These are phyloP conservation scores for Rhodotorula sp. DNA, from an alignment of 1,284 basidiomycete species.

Conservation along the genomic window DNA sequence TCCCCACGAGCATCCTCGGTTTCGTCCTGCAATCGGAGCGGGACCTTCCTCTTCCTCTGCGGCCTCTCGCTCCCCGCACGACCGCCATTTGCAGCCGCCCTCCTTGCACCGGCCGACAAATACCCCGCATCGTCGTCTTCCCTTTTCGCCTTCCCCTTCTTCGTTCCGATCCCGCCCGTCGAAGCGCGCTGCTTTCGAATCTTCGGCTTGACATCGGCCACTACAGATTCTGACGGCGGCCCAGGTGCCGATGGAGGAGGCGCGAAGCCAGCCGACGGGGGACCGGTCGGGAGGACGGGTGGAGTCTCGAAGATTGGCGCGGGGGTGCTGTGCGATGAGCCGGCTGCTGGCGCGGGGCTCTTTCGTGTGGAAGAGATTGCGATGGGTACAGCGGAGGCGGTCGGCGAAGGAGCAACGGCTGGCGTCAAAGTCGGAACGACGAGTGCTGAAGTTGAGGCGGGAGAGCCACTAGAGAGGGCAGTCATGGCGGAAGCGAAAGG, in stretches of 20 bases:
- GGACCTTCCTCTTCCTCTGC: constrained; percentile 2
- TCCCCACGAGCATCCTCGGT: background rate
- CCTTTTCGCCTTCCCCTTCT: background rate
- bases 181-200: constrained; percentile 9
- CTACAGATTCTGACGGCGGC: background rate
- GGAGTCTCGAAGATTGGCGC: background rate
- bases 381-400: background rate
- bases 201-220: background rate
- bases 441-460: background rate
- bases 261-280: constrained; percentile 9
- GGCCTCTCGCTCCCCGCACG: background rate
- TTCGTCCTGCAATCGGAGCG: background rate
- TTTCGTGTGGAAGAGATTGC: background rate
- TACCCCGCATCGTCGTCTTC: background rate
- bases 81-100: background rate
- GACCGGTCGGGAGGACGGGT: background rate
- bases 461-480: background rate
- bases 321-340: too few species aligned
- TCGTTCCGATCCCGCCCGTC: background rate
- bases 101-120: background rate
- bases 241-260: background rate
- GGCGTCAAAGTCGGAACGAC: background rate
- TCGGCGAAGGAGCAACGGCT: background rate
- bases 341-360: too few species aligned
- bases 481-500: background rate